Evolutionary conservation across 768 basidiomycete genomes (phyloP).

Genomic region (Serendipita sp.): DNA sequence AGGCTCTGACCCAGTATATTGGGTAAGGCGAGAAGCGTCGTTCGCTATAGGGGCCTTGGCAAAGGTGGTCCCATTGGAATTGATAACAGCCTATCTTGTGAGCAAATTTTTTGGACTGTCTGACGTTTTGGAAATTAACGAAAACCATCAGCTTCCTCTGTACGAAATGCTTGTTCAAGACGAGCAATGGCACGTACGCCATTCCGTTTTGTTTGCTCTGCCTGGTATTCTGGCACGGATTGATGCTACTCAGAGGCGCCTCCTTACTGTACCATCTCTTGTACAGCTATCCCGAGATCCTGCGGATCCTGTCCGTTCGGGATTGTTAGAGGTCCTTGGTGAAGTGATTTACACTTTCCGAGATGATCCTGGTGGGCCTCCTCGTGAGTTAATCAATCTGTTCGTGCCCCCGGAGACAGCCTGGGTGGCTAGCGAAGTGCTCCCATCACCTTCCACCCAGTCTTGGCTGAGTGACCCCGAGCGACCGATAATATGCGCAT

Average conservation of each 20-base stretch:
- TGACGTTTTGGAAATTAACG: not conserved
- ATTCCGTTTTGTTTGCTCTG: conserved; percentile 72
- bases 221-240: conserved; percentile 65
- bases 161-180: conserved; percentile 59
- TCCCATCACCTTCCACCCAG: not conserved
- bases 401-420: conserved; percentile 44
- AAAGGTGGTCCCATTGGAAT: conserved; percentile 66
- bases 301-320: conserved; percentile 51
- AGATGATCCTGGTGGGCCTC: conserved; percentile 47
- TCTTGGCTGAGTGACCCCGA: conserved; percentile 34
- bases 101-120: conserved; percentile 14
- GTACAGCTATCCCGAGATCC: conserved; percentile 47
- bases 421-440: not conserved
- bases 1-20: conserved; percentile 46
- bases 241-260: conserved; percentile 35
- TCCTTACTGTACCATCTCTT: conserved; percentile 51
- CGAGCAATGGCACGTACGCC: conserved; percentile 63
- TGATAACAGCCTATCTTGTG: conserved; percentile 49
- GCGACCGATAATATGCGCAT: conserved; percentile 64
- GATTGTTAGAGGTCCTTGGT: conserved; percentile 72
- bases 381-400: conserved; percentile 52
- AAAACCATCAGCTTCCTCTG: conserved; percentile 46
- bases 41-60: conserved; percentile 80
- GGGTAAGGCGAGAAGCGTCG: conserved; percentile 73
- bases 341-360: conserved; percentile 78